phyloP scores from a whole-genome alignment of 2,329 filamentous ascomycete genomes.

The Microcyclosporella mali region DNA sequence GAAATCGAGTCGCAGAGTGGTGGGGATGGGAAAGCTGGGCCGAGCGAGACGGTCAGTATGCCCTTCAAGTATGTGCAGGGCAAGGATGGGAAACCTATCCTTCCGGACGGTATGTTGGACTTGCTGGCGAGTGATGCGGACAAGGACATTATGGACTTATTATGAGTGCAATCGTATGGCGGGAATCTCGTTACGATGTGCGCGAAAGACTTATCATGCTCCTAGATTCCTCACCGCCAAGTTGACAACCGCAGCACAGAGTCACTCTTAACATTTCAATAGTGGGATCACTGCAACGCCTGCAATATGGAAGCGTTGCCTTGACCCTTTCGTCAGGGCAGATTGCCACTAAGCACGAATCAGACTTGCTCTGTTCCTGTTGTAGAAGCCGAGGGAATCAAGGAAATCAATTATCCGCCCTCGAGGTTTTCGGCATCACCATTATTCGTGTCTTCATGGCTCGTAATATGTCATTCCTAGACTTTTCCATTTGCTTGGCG shows the following conservation, averaged over 20 bases:
- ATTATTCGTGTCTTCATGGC: too few relatives aligned
- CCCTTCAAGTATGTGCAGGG: constrained; percentile 91
- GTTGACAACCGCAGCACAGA: background rate
- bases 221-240: background rate
- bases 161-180: constrained; percentile 43
- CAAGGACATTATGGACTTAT: constrained; percentile 80
- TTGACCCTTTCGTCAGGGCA: too few relatives aligned
- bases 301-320: too few relatives aligned
- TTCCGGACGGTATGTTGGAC: constrained; percentile 95
- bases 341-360: too few relatives aligned
- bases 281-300: too few relatives aligned
- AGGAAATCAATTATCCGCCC: too few relatives aligned
- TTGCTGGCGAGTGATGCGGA: constrained; percentile 90
- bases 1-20: constrained; percentile 61
- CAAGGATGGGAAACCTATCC: constrained; percentile 69
- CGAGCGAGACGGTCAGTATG: constrained; percentile 90
- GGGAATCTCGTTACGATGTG: background rate
- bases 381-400: too few relatives aligned
- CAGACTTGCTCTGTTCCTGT: too few relatives aligned
- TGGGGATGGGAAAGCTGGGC: constrained; percentile 16
- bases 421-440: too few relatives aligned
- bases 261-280: background rate
- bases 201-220: background rate
- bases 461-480: too few relatives aligned
- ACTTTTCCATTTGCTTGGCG: too few relatives aligned